Conservation (phyloP, 202 grass and related monocot genomes). For the Dendrocalamus latiflorus region DNA sequence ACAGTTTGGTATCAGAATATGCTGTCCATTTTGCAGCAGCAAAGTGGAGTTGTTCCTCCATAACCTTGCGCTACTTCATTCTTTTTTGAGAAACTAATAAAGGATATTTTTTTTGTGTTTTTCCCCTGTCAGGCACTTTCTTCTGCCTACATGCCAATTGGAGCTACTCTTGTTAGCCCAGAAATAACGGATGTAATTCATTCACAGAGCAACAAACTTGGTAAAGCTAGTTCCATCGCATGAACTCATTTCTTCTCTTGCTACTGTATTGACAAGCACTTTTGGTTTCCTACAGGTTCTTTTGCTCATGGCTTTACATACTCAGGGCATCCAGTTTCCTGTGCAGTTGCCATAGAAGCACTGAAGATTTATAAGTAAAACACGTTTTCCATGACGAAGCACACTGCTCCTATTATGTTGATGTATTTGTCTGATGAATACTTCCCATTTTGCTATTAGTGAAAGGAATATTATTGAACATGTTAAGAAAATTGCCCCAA, state of each 20-base stretch:
- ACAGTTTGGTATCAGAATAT: too few relatives aligned
- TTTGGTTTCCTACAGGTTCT: constrained; percentile 25
- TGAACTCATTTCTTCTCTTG: constrained; percentile 4
- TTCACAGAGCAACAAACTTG: constrained; percentile 93
- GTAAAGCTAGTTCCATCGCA: constrained; percentile 38
- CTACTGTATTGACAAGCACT: not conserved
- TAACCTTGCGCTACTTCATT: too few relatives aligned
- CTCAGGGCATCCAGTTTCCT: constrained; percentile 84
- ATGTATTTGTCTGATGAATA: not conserved
- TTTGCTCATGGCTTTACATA: constrained; percentile 99
- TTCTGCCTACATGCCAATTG: constrained; percentile 92
- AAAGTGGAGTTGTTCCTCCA: too few relatives aligned
- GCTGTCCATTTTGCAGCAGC: too few relatives aligned
- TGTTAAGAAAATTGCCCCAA: constrained; percentile 56
- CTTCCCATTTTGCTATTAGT: constrained; percentile 35
- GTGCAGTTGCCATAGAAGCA: constrained; percentile 86
- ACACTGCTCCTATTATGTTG: not conserved
- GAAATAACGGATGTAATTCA: constrained; percentile 81
- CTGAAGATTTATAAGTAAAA: constrained; percentile 86
- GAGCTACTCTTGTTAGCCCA: constrained; percentile 84
- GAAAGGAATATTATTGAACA: constrained; percentile 75
- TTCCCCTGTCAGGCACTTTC: constrained; percentile 66
- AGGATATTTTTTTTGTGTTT: not conserved
- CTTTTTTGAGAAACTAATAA: not conserved
- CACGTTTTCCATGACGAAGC: not conserved